phyloP scores from a whole-genome alignment of 176 grass and related monocot genomes.

The maize (Zea mays) region DNA sequence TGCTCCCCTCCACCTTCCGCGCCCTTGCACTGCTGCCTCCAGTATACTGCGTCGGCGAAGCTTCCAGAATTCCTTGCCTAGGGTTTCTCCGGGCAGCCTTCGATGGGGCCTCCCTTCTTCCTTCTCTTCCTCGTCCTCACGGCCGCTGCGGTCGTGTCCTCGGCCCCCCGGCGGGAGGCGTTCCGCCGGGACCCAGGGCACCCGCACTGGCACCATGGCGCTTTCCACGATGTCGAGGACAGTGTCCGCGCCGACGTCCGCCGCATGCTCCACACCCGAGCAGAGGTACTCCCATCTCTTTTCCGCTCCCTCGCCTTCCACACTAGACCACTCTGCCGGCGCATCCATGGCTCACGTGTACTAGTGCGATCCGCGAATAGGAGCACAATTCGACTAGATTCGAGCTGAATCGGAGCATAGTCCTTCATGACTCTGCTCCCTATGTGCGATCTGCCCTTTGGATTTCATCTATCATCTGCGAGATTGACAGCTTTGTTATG shows the following conservation, averaged over 20 bases:
- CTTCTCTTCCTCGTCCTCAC: conserved; percentile 38
- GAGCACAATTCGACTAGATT: conserved; percentile 1
- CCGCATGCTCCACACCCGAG: conserved; percentile 90
- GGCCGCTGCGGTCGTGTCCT: conserved; percentile 17
- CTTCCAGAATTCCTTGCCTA: conserved; percentile 17
- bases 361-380: conserved; percentile 24
- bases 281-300: conserved; percentile 58
- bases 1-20: not conserved
- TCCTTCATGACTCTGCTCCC: conserved; percentile 8
- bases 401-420: not conserved
- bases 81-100: conserved; percentile 30
- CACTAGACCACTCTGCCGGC: conserved; percentile 31
- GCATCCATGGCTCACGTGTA: not conserved
- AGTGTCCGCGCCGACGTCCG: conserved; percentile 82
- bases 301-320: not conserved
- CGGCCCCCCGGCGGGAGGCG: conserved; percentile 46
- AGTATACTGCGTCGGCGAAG: conserved; percentile 29
- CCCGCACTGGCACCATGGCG: conserved; percentile 85
- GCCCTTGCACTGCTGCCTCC: not conserved
- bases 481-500: conserved; percentile 21
- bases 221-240: conserved; percentile 81
- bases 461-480: conserved; percentile 19
- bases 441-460: conserved; percentile 34
- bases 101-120: conserved; percentile 28
- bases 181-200: conserved; percentile 89